Base-by-base conservation (phyloP, 2,329 filamentous ascomycete genomes). In the Claviceps sp. region DNA sequence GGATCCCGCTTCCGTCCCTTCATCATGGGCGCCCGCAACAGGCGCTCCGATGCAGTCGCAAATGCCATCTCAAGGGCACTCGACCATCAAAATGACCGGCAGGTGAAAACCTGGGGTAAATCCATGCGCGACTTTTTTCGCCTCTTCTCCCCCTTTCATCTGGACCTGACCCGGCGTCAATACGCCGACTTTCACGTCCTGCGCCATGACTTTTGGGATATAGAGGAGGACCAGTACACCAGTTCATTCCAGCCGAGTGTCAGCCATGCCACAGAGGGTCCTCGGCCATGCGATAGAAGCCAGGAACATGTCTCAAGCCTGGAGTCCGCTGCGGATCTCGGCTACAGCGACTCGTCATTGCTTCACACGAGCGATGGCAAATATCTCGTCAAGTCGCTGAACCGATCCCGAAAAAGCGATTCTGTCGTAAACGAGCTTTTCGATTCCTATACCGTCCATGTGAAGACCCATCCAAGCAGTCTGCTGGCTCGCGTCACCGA, bases 321-420 rank as follows among this genome's bases (percentile, higher is more conserved):
- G 1, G 39, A 39, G 13, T 65, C 81, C 1, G 75, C 84, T 55
- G 84, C 82, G 1, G 82, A 87, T 60, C 72, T 89, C 66, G 85
- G 85, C 2, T 87, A 85, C 62, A 86, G 82, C 30, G 85, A 85
- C 48, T 87, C 84, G 68, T 86, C 84, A 0, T 89, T 89, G 67
- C 87, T 86, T 65, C 76, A 74, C 4, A 88, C 85, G 0, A 41
- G 70, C 3, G 78, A 89, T 58, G 73, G 72, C n/a, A 78, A 77
- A 56, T 88, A 79, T 60, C 74, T 89, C 8, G 72, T 89, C 61
- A 89, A 89, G 61, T 85, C 81, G 1, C 69, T 89, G 1, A 84
- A 85, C 0, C 75, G 84, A 1, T 71, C 74, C 37, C 87, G 85
- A 56, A 85, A 89, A 60, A 76, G 87, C 61, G 73, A 75, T 1